These are phyloP conservation scores for Funneliformis caledonium DNA, from an alignment of 371 early-diverging fungal species.

Conservation along the genomic window DNA sequence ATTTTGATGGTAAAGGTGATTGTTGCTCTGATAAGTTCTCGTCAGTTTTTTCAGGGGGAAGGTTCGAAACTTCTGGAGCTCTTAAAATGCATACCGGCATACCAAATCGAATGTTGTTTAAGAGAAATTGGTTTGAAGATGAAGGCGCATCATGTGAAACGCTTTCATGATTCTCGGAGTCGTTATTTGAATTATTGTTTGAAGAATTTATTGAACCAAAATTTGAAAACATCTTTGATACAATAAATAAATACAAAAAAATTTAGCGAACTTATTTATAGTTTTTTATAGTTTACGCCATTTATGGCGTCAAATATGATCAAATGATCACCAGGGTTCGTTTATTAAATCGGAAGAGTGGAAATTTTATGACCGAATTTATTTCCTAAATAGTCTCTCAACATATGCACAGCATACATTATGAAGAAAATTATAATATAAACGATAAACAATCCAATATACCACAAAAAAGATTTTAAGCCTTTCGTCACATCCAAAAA, in stretches of 20 bases:
- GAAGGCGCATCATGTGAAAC: not conserved
- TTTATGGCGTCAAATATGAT: no score
- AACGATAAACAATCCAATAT: constrained; percentile 5
- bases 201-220: not conserved
- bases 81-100: not conserved
- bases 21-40: not conserved
- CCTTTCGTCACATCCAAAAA: not conserved
- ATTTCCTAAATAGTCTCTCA: constrained; percentile 12
- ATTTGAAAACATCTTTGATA: not conserved
- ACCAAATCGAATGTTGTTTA: not conserved
- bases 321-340: no score
- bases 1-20: not conserved
- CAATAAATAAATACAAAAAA: no score
- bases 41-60: not conserved
- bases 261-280: no score
- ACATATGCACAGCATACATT: not conserved
- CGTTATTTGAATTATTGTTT: not conserved
- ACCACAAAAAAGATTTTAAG: constrained; percentile 8
- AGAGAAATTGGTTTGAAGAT: not conserved
- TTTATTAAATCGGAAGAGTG: not conserved
- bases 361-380: not conserved
- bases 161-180: no score
- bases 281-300: no score
- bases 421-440: not conserved
- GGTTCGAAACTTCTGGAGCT: not conserved